Evolutionary conservation across 805 yeast species (phyloP).

Genomic region (Maudiozyma turicensis): DNA sequence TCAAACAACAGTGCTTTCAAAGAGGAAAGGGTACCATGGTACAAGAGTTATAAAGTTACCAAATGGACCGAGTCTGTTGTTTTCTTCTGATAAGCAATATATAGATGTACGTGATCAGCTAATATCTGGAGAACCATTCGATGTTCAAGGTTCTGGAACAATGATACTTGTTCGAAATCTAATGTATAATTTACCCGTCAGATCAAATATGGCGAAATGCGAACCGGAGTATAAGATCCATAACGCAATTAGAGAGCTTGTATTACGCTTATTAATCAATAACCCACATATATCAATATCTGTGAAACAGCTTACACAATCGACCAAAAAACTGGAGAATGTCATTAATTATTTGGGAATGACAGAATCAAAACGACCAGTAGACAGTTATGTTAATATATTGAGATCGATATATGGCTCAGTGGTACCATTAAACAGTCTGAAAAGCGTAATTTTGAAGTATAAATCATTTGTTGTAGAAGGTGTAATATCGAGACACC

Average conservation of each 20-base stretch:
- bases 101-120: no score
- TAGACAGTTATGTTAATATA: conserved; percentile 1
- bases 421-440: conserved; percentile 8
- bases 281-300: conserved; percentile 11
- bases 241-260: conserved; percentile 9
- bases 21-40: conserved; percentile 23
- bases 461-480: conserved; percentile 21
- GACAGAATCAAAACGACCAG: background rate
- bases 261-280: conserved; percentile 15
- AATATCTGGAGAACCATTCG: background rate
- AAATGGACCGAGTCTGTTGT: conserved; percentile 2
- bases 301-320: background rate
- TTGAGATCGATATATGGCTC: conserved; percentile 12
- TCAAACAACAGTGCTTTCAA: conserved; percentile 40
- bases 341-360: background rate
- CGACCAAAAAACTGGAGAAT: conserved; percentile 2
- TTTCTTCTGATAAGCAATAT: background rate
- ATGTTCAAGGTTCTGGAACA: conserved; percentile 14
- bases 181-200: conserved; percentile 22
- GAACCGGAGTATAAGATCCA: conserved; percentile 8
- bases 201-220: conserved; percentile 11
- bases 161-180: conserved; percentile 12
- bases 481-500: conserved; percentile 33
- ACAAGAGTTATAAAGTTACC: conserved; percentile 21
- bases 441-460: conserved; percentile 13